These are phyloP conservation scores for Fraxinus americana DNA, from an alignment of 257 asterid genomes.

Conservation along the genomic window DNA sequence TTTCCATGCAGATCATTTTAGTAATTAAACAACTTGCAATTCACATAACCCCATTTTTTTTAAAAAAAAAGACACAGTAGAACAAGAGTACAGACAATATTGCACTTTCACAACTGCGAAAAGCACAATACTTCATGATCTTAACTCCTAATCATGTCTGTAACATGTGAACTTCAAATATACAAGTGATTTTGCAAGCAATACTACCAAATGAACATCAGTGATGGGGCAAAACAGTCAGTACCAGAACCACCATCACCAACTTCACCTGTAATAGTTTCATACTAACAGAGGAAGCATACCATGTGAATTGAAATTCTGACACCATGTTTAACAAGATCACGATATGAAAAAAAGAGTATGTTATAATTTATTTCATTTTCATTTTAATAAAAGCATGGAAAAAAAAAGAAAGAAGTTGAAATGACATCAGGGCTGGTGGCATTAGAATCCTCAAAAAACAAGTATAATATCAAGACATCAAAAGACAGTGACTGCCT, in stretches of 20 bases:
- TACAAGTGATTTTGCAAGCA: no score
- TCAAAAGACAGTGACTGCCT: not conserved
- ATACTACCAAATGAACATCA: no score
- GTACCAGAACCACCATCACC: not conserved
- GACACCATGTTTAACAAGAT: not conserved
- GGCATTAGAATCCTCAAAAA: constrained; percentile 13
- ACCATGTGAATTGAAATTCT: not conserved
- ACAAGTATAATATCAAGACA: constrained; percentile 2
- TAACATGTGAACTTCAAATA: not conserved
- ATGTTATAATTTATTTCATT: no score
- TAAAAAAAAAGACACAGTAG: no score
- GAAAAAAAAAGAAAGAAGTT: no score
- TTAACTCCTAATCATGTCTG: not conserved
- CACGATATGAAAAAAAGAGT: not conserved
- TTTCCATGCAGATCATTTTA: no score
- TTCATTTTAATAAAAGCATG: no score
- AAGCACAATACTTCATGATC: not conserved
- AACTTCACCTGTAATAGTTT: not conserved
- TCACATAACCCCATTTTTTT: no score
- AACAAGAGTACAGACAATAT: no score
- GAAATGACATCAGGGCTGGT: constrained; percentile 7
- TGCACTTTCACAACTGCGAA: no score
- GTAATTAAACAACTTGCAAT: not conserved
- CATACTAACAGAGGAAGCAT: not conserved
- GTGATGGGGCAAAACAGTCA: not conserved